A percentile compares a stretch with the other conserved stretches of the same genome.
These are phyloP conservation scores for Saccharum officinarum DNA, from an alignment of 176 grass and related monocot genomes.

Conservation along the genomic window DNA sequence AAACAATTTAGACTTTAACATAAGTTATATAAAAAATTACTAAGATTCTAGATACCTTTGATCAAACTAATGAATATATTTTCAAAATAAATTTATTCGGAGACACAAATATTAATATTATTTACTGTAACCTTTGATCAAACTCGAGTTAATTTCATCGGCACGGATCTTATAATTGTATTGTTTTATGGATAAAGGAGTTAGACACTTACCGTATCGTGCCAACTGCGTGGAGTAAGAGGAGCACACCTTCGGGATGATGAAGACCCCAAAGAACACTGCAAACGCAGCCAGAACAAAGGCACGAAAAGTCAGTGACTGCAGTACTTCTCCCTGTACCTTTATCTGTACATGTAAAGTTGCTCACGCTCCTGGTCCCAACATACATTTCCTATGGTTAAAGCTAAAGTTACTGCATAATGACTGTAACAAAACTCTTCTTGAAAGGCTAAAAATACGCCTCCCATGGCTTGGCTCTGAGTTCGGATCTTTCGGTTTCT, in stretches of 20 bases:
- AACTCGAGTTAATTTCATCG: no score
- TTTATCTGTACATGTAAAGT: conserved; percentile 23
- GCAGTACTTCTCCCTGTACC: conserved; percentile 21
- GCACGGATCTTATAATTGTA: no score
- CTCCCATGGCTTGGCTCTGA: background rate
- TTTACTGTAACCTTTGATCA: no score
- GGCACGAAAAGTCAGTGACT: conserved; percentile 34
- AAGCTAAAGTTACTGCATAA: conserved; percentile 3
- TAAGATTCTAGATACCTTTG: no score
- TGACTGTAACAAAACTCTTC: background rate
- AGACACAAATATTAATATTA: no score
- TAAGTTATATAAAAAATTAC: no score
- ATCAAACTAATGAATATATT: no score
- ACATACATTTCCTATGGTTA: background rate
- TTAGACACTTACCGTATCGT: conserved; percentile 65
- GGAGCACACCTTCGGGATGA: conserved; percentile 86
- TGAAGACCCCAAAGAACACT: conserved; percentile 97
- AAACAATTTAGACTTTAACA: no score
- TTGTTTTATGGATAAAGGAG: no score
- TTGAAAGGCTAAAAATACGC: background rate
- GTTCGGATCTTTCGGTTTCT: background rate
- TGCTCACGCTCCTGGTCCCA: conserved; percentile 27
- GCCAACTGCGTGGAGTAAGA: conserved; percentile 89
- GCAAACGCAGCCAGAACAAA: conserved; percentile 37
- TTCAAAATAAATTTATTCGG: no score